phyloP scores from a whole-genome alignment of 768 basidiomycete species.

The Sarcomyxa edulis region DNA sequence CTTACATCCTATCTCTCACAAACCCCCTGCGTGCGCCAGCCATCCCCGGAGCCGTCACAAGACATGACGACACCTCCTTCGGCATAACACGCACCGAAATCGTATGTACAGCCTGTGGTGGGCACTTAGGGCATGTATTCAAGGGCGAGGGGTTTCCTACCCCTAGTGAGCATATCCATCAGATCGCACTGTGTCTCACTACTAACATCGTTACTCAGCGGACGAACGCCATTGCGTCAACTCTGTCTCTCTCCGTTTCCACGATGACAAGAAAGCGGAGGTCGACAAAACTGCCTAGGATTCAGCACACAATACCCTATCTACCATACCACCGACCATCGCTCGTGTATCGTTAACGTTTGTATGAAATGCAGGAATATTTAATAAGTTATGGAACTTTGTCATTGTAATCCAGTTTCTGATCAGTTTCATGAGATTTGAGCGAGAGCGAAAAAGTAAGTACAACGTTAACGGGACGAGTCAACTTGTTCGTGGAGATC shows the following conservation, averaged over 20 bases:
- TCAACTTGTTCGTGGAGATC: no score
- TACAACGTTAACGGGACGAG: slow-evolving; percentile 3
- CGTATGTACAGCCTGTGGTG: slow-evolving; percentile 84
- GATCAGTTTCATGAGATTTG: background rate
- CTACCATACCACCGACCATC: no score
- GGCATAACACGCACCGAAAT: slow-evolving; percentile 82
- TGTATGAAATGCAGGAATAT: background rate
- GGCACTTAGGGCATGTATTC: slow-evolving; percentile 95
- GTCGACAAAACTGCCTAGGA: slow-evolving; percentile 10
- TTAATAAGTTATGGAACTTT: background rate
- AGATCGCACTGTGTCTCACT: background rate
- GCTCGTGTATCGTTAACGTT: slow-evolving; percentile 3
- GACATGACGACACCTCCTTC: slow-evolving; percentile 65
- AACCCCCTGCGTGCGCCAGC: slow-evolving; percentile 37
- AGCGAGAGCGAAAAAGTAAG: background rate
- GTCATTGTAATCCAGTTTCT: background rate
- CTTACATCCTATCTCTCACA: background rate
- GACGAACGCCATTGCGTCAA: slow-evolving; percentile 91
- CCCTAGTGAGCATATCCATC: slow-evolving; percentile 50
- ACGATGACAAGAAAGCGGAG: slow-evolving; percentile 36
- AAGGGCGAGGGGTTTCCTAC: slow-evolving; percentile 82
- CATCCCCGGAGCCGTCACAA: slow-evolving; percentile 80
- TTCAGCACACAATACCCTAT: no score
- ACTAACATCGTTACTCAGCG: slow-evolving; percentile 31
- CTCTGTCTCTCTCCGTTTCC: slow-evolving; percentile 79